A percentile compares a stretch with the other conserved stretches of the same genome.
These are phyloP conservation scores for Camelina sativa DNA, from an alignment of 345 rosid species.

Conservation along the genomic window DNA sequence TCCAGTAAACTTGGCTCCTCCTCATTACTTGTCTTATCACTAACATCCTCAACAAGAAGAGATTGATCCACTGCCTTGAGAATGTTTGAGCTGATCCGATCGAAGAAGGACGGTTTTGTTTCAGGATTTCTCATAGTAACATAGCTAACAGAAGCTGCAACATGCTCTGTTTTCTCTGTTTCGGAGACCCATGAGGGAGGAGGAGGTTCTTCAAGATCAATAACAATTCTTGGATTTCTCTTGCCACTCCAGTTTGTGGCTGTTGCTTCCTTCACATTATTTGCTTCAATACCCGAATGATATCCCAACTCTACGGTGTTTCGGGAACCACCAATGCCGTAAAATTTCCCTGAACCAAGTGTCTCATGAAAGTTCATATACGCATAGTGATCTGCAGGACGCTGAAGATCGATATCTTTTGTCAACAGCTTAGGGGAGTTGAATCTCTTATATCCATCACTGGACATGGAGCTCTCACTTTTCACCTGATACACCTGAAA, in stretches of 20 bases:
- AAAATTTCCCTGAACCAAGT: neutral
- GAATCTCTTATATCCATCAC: slow-evolving; percentile 20
- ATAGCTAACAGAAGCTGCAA: slow-evolving; percentile 28
- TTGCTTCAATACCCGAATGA: slow-evolving; percentile 17
- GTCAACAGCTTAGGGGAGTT: slow-evolving; percentile 2
- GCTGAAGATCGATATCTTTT: slow-evolving; percentile 41
- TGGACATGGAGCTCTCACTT: slow-evolving; percentile 19
- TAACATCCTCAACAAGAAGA: neutral
- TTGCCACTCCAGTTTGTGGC: slow-evolving; percentile 34
- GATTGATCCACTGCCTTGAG: slow-evolving; percentile 19
- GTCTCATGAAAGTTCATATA: slow-evolving; percentile 20
- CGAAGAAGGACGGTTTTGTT: slow-evolving; percentile 22
- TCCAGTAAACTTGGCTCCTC: slow-evolving; percentile 35
- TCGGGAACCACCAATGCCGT: slow-evolving; percentile 11
- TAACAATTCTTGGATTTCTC: slow-evolving; percentile 41
- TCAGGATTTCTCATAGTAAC: slow-evolving; percentile 31
- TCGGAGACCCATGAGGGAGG: slow-evolving; percentile 20
- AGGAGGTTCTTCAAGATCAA: slow-evolving; percentile 46
- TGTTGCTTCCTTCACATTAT: slow-evolving; percentile 18
- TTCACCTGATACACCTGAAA: slow-evolving; percentile 39
- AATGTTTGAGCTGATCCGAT: slow-evolving; percentile 13
- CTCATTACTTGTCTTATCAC: neutral
- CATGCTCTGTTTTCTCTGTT: slow-evolving; percentile 27
- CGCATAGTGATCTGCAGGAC: slow-evolving; percentile 41
- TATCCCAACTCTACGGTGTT: slow-evolving; percentile 12